Evolutionary conservation across 2,329 filamentous ascomycete genomes (phyloP).

Genomic region (Zymoseptoria tritici): DNA sequence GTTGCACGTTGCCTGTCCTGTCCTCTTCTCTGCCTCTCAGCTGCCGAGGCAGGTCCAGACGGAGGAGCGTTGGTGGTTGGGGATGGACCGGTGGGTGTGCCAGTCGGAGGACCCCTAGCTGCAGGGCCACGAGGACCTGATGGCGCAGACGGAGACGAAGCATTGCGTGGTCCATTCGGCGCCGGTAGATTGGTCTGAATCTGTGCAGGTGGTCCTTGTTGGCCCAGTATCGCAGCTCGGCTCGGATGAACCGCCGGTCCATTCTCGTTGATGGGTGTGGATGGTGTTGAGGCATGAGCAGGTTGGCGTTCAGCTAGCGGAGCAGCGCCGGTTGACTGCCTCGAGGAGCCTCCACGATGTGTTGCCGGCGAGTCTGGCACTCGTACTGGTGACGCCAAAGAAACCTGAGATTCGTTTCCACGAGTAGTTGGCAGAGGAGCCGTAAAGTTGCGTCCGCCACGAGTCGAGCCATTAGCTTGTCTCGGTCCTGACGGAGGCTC

Average conservation of each 20-base stretch:
- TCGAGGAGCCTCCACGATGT: slow-evolving; percentile 8
- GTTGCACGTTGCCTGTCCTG: slow-evolving; percentile 18
- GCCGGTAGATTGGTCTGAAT: slow-evolving; percentile 21
- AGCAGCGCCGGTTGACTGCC: slow-evolving; percentile 11
- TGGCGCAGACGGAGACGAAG: slow-evolving; percentile 24
- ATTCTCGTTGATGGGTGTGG: slow-evolving; percentile 21
- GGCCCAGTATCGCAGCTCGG: slow-evolving; percentile 18
- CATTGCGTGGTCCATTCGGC: slow-evolving; percentile 16
- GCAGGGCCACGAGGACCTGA: slow-evolving; percentile 21
- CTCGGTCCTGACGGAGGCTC: slow-evolving; percentile 51
- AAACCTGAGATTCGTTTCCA: slow-evolving; percentile 10
- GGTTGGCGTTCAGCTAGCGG: slow-evolving; percentile 17
- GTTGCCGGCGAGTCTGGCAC: slow-evolving; percentile 18
- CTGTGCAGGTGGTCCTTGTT: slow-evolving; percentile 16
- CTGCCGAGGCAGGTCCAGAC: slow-evolving; percentile 23
- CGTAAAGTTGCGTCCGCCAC: slow-evolving; percentile 34
- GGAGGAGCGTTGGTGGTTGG: slow-evolving; percentile 21
- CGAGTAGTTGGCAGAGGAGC: slow-evolving; percentile 22
- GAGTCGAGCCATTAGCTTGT: slow-evolving; percentile 33
- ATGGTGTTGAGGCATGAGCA: slow-evolving; percentile 19
- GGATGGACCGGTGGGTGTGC: slow-evolving; percentile 25
- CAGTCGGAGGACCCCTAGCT: slow-evolving; percentile 14
- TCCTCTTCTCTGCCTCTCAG: slow-evolving; percentile 14
- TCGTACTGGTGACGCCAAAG: slow-evolving; percentile 20
- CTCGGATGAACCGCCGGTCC: slow-evolving; percentile 26